Percentiles rank a stretch among this genome's conserved stretches.
phyloP scores from a whole-genome alignment of 2,329 filamentous ascomycete species.

The Aspergillus uvarum region DNA sequence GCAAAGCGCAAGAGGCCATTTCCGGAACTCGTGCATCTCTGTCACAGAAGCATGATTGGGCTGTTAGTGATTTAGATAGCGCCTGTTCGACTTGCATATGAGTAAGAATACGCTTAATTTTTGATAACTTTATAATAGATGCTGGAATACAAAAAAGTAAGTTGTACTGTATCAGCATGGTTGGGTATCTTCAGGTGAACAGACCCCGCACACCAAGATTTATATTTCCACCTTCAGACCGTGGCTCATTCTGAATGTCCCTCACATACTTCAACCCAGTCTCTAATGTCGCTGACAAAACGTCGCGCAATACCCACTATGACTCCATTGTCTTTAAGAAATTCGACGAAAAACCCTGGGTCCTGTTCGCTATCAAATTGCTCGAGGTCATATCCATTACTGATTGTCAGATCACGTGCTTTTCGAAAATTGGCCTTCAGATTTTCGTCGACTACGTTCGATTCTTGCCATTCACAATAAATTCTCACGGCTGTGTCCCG shows the following conservation, averaged over 20 bases:
- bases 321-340: constrained; percentile 32
- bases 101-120: too few relatives aligned
- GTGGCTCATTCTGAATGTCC: neutral
- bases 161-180: too few relatives aligned
- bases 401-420: constrained; percentile 25
- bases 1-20: too few relatives aligned
- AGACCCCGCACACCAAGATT: neutral
- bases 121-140: too few relatives aligned
- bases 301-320: constrained; percentile 30
- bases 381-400: constrained; percentile 26
- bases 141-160: too few relatives aligned
- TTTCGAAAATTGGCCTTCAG: constrained; percentile 25
- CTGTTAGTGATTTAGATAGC: too few relatives aligned
- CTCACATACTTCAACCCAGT: constrained; percentile 1
- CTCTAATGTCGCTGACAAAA: constrained; percentile 32
- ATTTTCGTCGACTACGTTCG: too few relatives aligned
- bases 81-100: too few relatives aligned
- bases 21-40: too few relatives aligned
- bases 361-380: constrained; percentile 32
- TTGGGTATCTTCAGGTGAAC: neutral
- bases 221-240: neutral
- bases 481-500: too few relatives aligned
- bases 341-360: constrained; percentile 31
- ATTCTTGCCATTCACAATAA: too few relatives aligned
- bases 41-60: too few relatives aligned